These are phyloP conservation scores for Ogataea sp. DNA, from an alignment of 805 yeast species.

Conservation along the genomic window DNA sequence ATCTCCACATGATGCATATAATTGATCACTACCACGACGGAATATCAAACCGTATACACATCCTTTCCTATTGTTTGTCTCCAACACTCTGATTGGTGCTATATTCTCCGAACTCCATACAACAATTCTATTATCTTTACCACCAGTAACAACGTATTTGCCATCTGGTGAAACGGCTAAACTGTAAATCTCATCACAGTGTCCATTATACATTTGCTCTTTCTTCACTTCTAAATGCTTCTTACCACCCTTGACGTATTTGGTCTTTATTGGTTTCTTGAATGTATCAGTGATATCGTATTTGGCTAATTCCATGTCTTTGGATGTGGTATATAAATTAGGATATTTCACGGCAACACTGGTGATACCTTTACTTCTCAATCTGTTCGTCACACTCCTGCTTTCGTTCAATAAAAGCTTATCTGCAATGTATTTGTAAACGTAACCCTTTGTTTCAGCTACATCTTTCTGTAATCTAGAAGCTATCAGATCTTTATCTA, in stretches of 20 bases:
- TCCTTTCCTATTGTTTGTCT: slow-evolving; percentile 64
- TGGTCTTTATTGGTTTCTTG: slow-evolving; percentile 59
- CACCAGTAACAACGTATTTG: slow-evolving; percentile 84
- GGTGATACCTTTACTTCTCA: slow-evolving; percentile 54
- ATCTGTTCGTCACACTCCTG: slow-evolving; percentile 39
- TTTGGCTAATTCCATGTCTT: slow-evolving; percentile 72
- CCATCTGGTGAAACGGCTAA: slow-evolving; percentile 87
- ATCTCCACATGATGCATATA: slow-evolving; percentile 91
- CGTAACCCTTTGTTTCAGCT: slow-evolving; percentile 80
- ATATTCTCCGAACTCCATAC: slow-evolving; percentile 82
- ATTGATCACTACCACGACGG: slow-evolving; percentile 72
- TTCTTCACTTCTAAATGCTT: slow-evolving; percentile 32
- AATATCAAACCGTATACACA: slow-evolving; percentile 67
- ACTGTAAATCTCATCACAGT: slow-evolving; percentile 65
- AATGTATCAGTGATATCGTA: slow-evolving; percentile 56
- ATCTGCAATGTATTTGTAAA: slow-evolving; percentile 61
- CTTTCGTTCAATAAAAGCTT: slow-evolving; percentile 36
- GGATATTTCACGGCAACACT: slow-evolving; percentile 49
- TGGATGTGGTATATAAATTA: slow-evolving; percentile 69
- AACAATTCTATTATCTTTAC: slow-evolving; percentile 69
- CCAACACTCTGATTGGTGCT: slow-evolving; percentile 68
- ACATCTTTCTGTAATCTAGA: slow-evolving; percentile 79
- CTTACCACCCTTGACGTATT: slow-evolving; percentile 56
- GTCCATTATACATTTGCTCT: slow-evolving; percentile 60
- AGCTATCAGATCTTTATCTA: slow-evolving; percentile 80